Percentiles rank a stretch among this genome's conserved stretches.
phyloP scores from a whole-genome alignment of 169 alveolate genomes.

The Plasmodium berghei region DNA sequence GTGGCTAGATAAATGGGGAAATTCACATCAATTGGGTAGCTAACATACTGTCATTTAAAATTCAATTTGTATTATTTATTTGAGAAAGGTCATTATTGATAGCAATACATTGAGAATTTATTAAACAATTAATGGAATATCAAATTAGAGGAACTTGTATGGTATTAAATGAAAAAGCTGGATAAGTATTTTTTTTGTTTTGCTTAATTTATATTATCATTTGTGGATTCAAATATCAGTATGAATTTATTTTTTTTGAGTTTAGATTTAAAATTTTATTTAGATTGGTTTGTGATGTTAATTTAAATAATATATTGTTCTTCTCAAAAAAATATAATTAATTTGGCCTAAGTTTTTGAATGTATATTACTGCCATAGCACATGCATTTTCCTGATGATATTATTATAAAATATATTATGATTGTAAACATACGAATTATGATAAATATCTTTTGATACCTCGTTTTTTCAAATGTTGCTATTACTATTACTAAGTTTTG shows the following conservation, averaged over 20 bases:
- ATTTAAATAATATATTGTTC: too few species aligned
- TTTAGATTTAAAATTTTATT: too few species aligned
- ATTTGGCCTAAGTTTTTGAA: too few species aligned
- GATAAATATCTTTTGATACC: too few species aligned
- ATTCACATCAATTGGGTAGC: constrained; percentile 19
- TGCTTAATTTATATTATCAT: not conserved
- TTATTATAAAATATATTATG: too few species aligned
- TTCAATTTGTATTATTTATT: constrained; percentile 17
- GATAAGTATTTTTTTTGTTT: not conserved
- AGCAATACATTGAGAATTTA: constrained; percentile 13
- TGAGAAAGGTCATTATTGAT: constrained; percentile 13
- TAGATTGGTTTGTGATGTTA: too few species aligned
- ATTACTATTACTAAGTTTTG: too few species aligned
- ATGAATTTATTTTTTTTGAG: constrained; percentile 27
- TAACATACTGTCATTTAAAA: constrained; percentile 8
- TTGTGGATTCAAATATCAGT: constrained; percentile 20
- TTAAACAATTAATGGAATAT: constrained; percentile 14
- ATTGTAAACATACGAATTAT: too few species aligned
- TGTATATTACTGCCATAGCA: too few species aligned
- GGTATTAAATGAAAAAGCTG: constrained; percentile 13
- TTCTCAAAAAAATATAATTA: too few species aligned
- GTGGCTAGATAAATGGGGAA: constrained; percentile 9
- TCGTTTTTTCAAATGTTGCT: too few species aligned
- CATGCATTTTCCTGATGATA: too few species aligned
- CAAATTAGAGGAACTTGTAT: constrained; percentile 10